Base-by-base conservation (phyloP, 2,329 filamentous ascomycete species). In the Dactylellina cionopaga region DNA sequence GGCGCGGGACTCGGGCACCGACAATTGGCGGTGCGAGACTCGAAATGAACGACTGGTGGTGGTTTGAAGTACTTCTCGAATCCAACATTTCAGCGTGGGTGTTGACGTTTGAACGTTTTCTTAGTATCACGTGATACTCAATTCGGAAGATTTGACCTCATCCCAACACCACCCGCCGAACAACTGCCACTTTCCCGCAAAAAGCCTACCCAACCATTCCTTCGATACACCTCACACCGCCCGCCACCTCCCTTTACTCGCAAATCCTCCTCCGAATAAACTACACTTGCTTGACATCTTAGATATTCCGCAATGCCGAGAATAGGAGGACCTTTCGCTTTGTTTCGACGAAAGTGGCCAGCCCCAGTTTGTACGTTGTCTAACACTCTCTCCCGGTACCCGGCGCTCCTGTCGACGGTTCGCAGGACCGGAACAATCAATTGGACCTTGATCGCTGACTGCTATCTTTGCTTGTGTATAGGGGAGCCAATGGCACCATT, bases 401-500 rank as follows among this genome's bases (percentile, higher is more conserved):
- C 81, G 84, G 82, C 46, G 44, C 74, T 35, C 37, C 47, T 31
- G 63, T 47, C 44, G 49, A 55, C 70, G 51, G 29, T 47, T 37
- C 41, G 59, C 63, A 44, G 58, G 49, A 64, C 46, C 60, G 37
- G 41, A 49, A 52, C 69, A 74, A 69, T 77, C 69, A 64, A 68
- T 62, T 78, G 41, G 76, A 79, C 74, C n/a, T 78, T 79, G 15
- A 25, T 51, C 19, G 24, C 17, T 56, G 22, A 43, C 52, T 54
- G 55, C 43, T 39, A 9, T 49, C 17, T 22, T 9, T 62, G 47
- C 31, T 62, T 29, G n/a, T 31, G 44, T 80, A 81, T 80, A 98
- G 94, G 92, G 84, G 87, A 88, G 86, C 92, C 94, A 79, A 89
- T 96, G 89, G 88, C 88, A 82, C 94, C 94, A 78, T 98, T 98